These are phyloP conservation scores for Phylloboletellus chloephorus DNA, from an alignment of 1,284 basidiomycete species.

Conservation along the genomic window DNA sequence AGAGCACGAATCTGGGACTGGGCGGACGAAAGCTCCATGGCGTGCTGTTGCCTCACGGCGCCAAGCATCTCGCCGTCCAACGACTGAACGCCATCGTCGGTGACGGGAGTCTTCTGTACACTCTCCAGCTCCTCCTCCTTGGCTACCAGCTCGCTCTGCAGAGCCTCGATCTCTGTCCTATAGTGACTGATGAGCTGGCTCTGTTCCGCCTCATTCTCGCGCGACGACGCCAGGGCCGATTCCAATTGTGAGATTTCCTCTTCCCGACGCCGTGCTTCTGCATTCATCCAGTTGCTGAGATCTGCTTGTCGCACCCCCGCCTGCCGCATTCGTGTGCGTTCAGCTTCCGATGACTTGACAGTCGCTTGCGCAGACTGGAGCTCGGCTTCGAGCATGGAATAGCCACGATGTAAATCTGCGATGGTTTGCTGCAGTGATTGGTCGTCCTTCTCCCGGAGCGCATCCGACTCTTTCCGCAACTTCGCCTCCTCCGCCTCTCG, in stretches of 20 bases:
- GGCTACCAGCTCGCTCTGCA: conserved; percentile 51
- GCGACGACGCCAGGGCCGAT: conserved; percentile 21
- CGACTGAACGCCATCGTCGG: conserved; percentile 37
- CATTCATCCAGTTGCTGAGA: conserved; percentile 24
- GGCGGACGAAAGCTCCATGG: conserved; percentile 72
- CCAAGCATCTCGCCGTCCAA: conserved; percentile 67
- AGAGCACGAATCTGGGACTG: conserved; percentile 72
- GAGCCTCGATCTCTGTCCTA: conserved; percentile 60
- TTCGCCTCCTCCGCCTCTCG: conserved; percentile 43
- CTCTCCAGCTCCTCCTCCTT: conserved; percentile 63
- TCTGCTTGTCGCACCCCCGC: conserved; percentile 45
- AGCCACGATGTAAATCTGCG: conserved; percentile 58
- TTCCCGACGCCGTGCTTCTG: conserved; percentile 38
- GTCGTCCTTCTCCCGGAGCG: conserved; percentile 47
- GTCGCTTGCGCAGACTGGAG: conserved; percentile 48
- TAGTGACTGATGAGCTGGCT: conserved; percentile 56
- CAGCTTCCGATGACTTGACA: conserved; percentile 51
- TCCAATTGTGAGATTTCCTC: conserved; percentile 46
- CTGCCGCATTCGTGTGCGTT: conserved; percentile 52
- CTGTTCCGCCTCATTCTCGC: conserved; percentile 48
- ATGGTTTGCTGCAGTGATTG: conserved; percentile 42
- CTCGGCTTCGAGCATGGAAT: conserved; percentile 57
- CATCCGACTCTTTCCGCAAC: conserved; percentile 39
- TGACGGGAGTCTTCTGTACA: conserved; percentile 23
- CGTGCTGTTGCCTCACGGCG: conserved; percentile 64